phyloP scores from a whole-genome alignment of 768 basidiomycete species.

The Lactarius tabidus region DNA sequence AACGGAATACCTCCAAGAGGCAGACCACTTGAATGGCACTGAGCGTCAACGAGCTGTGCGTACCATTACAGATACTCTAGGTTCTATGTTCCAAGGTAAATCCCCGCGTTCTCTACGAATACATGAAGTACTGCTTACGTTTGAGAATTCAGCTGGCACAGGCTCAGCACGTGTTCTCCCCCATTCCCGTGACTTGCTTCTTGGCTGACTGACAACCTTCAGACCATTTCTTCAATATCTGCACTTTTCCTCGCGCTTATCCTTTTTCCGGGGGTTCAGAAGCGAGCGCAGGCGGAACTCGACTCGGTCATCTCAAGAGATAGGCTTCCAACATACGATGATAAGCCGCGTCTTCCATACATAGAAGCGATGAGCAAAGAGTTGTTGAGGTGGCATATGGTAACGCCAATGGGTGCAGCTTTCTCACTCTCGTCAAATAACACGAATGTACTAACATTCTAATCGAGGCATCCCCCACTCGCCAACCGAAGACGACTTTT shows the following conservation, averaged over 20 bases:
- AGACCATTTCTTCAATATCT: conserved; percentile 15
- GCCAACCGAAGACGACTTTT: conserved; percentile 26
- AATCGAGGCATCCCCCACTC: conserved; percentile 26
- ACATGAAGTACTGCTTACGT: not conserved
- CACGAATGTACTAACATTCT: not conserved
- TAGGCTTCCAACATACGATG: not conserved
- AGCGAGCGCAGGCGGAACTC: conserved; percentile 28
- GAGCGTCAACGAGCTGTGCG: not conserved
- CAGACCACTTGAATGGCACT: not conserved
- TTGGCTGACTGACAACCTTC: not conserved
- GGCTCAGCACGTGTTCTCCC: not conserved
- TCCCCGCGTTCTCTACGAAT: not conserved
- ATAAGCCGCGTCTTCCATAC: conserved; percentile 11
- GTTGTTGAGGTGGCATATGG: conserved; percentile 26
- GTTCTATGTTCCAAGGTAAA: not conserved
- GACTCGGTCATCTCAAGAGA: conserved; percentile 25
- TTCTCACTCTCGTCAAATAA: not conserved
- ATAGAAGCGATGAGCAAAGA: conserved; percentile 26
- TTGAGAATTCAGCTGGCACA: not conserved
- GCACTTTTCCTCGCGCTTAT: conserved; percentile 31
- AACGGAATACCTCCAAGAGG: not conserved
- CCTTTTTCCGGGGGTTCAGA: conserved; percentile 28
- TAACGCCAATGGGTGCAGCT: conserved; percentile 22
- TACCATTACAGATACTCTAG: not conserved
- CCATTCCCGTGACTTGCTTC: not conserved